Percentiles rank a stretch among this genome's conserved stretches.
phyloP scores from a whole-genome alignment of 2,329 filamentous ascomycete genomes.

The Endothia cerciana region DNA sequence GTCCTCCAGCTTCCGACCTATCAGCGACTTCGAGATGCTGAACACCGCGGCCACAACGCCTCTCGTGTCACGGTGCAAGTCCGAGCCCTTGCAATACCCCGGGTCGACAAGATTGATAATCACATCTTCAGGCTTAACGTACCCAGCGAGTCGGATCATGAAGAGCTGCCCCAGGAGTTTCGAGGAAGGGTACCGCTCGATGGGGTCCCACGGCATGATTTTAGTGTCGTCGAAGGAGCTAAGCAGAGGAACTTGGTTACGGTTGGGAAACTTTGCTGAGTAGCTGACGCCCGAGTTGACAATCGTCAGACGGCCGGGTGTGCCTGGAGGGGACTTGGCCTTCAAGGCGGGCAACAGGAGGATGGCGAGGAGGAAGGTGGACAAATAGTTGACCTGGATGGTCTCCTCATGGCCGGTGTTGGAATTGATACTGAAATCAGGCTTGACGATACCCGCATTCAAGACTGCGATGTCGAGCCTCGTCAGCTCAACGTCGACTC shows the following conservation, averaged over 20 bases:
- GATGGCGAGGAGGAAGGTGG: conserved; percentile 15
- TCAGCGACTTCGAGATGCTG: not conserved
- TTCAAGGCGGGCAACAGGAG: conserved; percentile 1
- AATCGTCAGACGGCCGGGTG: conserved; percentile 37
- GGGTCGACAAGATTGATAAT: conserved; percentile 42
- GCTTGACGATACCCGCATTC: conserved; percentile 28
- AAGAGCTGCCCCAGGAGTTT: conserved; percentile 39
- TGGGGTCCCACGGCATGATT: conserved; percentile 22
- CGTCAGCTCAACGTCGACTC: not conserved
- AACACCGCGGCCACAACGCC: not conserved
- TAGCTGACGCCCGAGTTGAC: conserved; percentile 38
- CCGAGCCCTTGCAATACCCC: conserved; percentile 38
- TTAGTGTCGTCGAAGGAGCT: conserved; percentile 37
- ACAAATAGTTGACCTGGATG: conserved; percentile 20
- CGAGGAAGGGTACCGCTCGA: conserved; percentile 32
- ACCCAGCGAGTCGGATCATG: conserved; percentile 35
- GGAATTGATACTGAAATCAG: conserved; percentile 28
- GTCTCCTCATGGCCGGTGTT: conserved; percentile 20
- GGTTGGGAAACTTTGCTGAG: conserved; percentile 34
- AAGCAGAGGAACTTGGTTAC: conserved; percentile 33
- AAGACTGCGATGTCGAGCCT: conserved; percentile 8
- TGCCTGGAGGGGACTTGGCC: not conserved
- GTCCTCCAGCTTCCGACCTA: conserved; percentile 30
- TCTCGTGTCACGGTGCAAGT: conserved; percentile 32
- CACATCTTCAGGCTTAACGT: conserved; percentile 35